phyloP scores from a whole-genome alignment of 202 grass and related monocot species.

The Saccharum hybrid region DNA sequence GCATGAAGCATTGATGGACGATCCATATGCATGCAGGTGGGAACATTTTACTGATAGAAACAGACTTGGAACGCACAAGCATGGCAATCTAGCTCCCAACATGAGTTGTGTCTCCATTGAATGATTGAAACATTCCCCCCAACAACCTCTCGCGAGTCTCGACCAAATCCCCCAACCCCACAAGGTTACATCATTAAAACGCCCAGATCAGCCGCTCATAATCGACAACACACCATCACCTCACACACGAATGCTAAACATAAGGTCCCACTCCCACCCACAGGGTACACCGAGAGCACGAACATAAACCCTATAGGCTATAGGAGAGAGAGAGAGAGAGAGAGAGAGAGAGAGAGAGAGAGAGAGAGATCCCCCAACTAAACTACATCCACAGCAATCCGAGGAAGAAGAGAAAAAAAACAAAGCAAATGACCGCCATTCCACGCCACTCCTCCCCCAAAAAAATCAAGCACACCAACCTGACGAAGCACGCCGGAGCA shows the following conservation, averaged over 20 bases:
- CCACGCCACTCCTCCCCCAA: neutral
- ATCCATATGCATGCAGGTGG: neutral
- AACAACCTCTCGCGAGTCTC: neutral
- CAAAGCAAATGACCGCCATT: neutral
- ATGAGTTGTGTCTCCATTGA: neutral
- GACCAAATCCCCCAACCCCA: neutral
- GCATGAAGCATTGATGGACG: neutral
- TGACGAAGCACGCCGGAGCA: neutral
- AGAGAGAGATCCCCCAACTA: neutral
- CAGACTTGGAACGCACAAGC: neutral
- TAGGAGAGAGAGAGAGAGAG: no score
- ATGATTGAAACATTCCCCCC: neutral
- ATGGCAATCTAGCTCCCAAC: neutral
- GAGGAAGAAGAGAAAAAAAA: neutral
- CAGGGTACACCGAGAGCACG: neutral
- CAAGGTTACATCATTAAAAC: neutral
- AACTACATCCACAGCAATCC: constrained; percentile 2
- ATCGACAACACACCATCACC: neutral
- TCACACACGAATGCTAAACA: neutral
- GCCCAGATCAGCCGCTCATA: neutral
- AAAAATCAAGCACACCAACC: neutral
- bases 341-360: neutral
- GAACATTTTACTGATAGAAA: neutral
- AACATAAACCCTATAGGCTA: constrained; percentile 33
- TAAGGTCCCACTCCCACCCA: constrained; percentile 5